A percentile compares a stretch with the other conserved stretches of the same genome.
These are phyloP conservation scores for Fusarium ambrosium DNA, from an alignment of 2,329 filamentous ascomycete genomes.

Conservation along the genomic window DNA sequence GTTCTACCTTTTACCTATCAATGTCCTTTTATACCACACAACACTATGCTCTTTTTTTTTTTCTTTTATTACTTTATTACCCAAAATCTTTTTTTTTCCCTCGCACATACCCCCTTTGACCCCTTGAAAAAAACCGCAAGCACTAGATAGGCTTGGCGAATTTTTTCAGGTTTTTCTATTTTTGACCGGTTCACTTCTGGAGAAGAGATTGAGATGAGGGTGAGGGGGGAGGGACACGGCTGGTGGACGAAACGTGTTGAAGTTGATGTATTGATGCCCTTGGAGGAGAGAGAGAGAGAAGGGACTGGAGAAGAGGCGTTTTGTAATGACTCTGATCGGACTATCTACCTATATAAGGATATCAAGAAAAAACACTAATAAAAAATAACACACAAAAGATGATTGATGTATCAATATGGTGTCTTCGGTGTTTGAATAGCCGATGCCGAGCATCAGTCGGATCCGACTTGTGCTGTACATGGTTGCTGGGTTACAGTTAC, in stretches of 20 bases:
- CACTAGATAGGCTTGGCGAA: slow-evolving; percentile 28
- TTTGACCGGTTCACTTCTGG: slow-evolving; percentile 31
- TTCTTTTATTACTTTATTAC: slow-evolving; percentile 29
- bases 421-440: not conserved
- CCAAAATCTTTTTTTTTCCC: slow-evolving; percentile 10
- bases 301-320: slow-evolving; percentile 26
- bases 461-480: not conserved
- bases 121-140: slow-evolving; percentile 7
- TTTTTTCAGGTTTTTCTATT: slow-evolving; percentile 17
- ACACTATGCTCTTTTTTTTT: slow-evolving; percentile 28
- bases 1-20: slow-evolving; percentile 3
- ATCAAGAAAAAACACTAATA: slow-evolving; percentile 17
- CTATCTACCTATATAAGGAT: slow-evolving; percentile 22
- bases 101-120: slow-evolving; percentile 44
- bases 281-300: not conserved
- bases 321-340: slow-evolving; percentile 34
- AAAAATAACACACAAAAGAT: slow-evolving; percentile 14
- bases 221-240: not conserved
- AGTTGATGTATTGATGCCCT: slow-evolving; percentile 8
- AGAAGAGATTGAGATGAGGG: slow-evolving; percentile 25
- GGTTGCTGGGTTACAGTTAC: not conserved
- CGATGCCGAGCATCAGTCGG: not conserved
- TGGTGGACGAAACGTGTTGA: slow-evolving; percentile 6
- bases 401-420: not conserved
- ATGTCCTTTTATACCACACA: slow-evolving; percentile 36